phyloP scores from a whole-genome alignment of 305 asterid genomes.

The Stenogyne calaminthoides region DNA sequence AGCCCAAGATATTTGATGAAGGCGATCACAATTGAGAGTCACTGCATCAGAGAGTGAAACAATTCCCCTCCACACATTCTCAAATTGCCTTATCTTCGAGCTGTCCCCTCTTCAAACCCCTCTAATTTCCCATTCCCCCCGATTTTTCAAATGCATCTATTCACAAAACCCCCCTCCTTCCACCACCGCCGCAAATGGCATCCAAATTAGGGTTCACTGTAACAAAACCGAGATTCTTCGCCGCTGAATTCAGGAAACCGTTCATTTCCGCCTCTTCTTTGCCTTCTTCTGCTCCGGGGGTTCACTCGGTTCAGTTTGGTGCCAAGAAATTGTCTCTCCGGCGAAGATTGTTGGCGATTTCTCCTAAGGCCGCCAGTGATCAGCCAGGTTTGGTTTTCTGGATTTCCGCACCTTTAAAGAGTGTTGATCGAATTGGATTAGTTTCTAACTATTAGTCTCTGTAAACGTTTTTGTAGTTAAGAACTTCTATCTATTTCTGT shows the following conservation, averaged over 20 bases:
- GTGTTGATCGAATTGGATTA: background rate
- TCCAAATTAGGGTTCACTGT: conserved; percentile 56
- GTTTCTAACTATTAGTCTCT: background rate
- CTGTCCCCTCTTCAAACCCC: conserved; percentile 34
- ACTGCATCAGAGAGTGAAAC: conserved; percentile 23
- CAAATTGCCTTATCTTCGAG: conserved; percentile 63
- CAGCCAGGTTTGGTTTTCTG: conserved; percentile 63
- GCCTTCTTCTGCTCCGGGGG: conserved; percentile 55
- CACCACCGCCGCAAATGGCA: conserved; percentile 62
- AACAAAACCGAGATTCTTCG: conserved; percentile 46
- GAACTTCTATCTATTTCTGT: background rate
- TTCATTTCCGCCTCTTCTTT: conserved; percentile 40
- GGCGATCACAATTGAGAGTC: background rate
- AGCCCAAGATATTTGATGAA: background rate
- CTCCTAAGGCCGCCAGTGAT: conserved; percentile 78
- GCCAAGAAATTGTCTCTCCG: conserved; percentile 39
- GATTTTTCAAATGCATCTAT: conserved; percentile 41
- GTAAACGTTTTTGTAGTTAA: background rate
- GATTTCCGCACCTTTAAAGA: background rate
- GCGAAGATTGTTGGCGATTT: conserved; percentile 49
- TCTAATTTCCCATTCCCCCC: conserved; percentile 34
- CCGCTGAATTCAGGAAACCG: conserved; percentile 56
- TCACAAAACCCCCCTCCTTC: conserved; percentile 21
- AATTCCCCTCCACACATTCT: conserved; percentile 72
- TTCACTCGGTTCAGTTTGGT: conserved; percentile 43